A percentile compares a stretch with the other conserved stretches of the same genome.
phyloP scores from a whole-genome alignment of 805 yeast species.

The Komagataella populi region DNA sequence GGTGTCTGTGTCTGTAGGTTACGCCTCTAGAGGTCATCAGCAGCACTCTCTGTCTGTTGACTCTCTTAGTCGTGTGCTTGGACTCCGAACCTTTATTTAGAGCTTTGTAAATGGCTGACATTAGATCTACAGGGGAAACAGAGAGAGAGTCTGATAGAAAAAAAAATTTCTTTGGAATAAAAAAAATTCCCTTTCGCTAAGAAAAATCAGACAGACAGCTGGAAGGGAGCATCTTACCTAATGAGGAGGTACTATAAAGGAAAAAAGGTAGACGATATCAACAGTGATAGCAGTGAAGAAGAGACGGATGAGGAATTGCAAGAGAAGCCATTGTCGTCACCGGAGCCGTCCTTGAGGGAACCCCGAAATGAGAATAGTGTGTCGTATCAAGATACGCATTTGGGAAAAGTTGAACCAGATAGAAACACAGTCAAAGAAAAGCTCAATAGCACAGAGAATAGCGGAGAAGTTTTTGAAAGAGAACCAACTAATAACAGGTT shows the following conservation, averaged over 20 bases:
- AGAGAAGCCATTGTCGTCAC: background rate
- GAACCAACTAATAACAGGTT: background rate
- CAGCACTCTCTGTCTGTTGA: slow-evolving; percentile 80
- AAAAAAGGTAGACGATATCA: background rate
- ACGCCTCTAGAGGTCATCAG: slow-evolving; percentile 91
- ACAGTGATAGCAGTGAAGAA: background rate
- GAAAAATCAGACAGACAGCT: slow-evolving; percentile 1
- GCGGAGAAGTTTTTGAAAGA: background rate
- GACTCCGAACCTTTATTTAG: slow-evolving; percentile 20
- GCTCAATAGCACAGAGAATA: background rate
- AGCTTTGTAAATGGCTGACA: slow-evolving; percentile 68
- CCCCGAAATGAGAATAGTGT: background rate
- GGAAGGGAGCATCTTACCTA: background rate
- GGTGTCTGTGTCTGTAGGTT: slow-evolving; percentile 89
- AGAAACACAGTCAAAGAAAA: background rate
- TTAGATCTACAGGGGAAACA: slow-evolving; percentile 10
- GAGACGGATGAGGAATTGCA: background rate
- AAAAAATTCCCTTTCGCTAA: background rate
- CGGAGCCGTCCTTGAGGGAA: background rate
- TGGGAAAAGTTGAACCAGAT: background rate
- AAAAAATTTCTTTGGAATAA: background rate
- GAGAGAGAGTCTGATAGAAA: background rate
- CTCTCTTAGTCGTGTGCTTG: slow-evolving; percentile 37
- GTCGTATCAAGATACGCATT: background rate
- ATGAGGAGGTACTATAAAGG: background rate